phyloP scores from a whole-genome alignment of 345 rosid species.

The Melastoma malabathricum region DNA sequence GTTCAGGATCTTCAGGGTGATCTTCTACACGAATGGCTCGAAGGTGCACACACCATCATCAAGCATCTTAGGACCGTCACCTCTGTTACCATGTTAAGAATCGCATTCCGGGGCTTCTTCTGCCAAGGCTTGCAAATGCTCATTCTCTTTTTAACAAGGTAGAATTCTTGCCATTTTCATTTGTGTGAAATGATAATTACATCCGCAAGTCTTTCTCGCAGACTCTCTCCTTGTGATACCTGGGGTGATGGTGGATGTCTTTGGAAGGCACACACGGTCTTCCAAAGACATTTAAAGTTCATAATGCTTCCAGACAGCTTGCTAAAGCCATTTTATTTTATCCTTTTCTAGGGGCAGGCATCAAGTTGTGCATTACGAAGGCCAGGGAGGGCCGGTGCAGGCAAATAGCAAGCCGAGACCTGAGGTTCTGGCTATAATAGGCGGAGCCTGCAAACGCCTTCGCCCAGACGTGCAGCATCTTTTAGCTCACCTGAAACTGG shows the following conservation, averaged over 20 bases:
- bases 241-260: constrained; percentile 61
- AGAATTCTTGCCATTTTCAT: constrained; percentile 3
- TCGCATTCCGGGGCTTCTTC: constrained; percentile 89
- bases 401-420: constrained; percentile 72
- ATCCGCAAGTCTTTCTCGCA: constrained; percentile 12
- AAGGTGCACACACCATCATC: constrained; percentile 65
- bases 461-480: constrained; percentile 78
- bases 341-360: constrained; percentile 29
- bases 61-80: constrained; percentile 79
- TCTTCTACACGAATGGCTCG: constrained; percentile 99
- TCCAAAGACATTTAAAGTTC: background rate
- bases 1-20: constrained; percentile 3
- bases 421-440: constrained; percentile 54
- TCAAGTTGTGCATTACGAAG: constrained; percentile 86
- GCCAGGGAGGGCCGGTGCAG: constrained; percentile 92
- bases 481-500: constrained; percentile 75
- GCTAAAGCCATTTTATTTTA: background rate
- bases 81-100: constrained; percentile 91
- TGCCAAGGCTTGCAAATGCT: constrained; percentile 86
- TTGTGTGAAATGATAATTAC: background rate
- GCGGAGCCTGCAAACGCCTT: constrained; percentile 56
- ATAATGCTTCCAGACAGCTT: background rate
- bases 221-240: constrained; percentile 58
- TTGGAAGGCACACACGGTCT: constrained; percentile 56
- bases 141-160: constrained; percentile 92